A percentile compares a stretch with the other conserved stretches of the same genome.
Conservation (phyloP, 441 rosid species). For the Adansonia gregorii region DNA sequence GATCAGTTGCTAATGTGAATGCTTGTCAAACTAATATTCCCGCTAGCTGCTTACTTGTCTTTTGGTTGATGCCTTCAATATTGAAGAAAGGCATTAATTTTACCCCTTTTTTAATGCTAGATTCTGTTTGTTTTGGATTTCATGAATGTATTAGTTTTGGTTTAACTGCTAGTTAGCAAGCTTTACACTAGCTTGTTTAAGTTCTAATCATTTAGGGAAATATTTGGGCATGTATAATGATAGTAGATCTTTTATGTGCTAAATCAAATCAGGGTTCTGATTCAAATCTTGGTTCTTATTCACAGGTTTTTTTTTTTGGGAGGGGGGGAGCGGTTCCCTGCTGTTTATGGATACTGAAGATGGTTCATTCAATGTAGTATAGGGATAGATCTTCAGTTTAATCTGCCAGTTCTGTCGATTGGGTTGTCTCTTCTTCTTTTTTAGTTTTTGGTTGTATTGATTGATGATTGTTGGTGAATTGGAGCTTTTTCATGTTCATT, state of each 20-base stretch:
- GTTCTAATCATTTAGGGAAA: background rate
- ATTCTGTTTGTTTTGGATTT: background rate
- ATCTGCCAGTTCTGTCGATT: constrained; percentile 11
- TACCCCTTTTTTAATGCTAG: background rate
- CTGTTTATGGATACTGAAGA: constrained; percentile 22
- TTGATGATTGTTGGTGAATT: constrained; percentile 48
- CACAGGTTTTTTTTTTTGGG: constrained; percentile 41
- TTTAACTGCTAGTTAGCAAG: constrained; percentile 13
- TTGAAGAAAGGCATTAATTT: constrained; percentile 27
- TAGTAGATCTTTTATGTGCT: background rate
- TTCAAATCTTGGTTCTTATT: constrained; percentile 10
- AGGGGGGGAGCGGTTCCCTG: background rate
- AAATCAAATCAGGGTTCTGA: constrained; percentile 23
- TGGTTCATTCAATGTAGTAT: constrained; percentile 48
- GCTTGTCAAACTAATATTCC: constrained; percentile 22
- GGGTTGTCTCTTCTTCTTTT: constrained; percentile 15
- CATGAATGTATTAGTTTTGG: constrained; percentile 26
- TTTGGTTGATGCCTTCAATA: constrained; percentile 32
- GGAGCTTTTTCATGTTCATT: constrained; percentile 25
- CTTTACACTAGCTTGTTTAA: background rate
- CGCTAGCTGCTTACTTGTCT: constrained; percentile 6
- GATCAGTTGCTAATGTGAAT: constrained; percentile 38
- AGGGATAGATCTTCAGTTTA: constrained; percentile 25
- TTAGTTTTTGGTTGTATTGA: constrained; percentile 21
- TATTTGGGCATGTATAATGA: background rate